These are phyloP conservation scores for Talinum fruticosum DNA, from an alignment of 148 eudicot genomes.

Conservation along the genomic window DNA sequence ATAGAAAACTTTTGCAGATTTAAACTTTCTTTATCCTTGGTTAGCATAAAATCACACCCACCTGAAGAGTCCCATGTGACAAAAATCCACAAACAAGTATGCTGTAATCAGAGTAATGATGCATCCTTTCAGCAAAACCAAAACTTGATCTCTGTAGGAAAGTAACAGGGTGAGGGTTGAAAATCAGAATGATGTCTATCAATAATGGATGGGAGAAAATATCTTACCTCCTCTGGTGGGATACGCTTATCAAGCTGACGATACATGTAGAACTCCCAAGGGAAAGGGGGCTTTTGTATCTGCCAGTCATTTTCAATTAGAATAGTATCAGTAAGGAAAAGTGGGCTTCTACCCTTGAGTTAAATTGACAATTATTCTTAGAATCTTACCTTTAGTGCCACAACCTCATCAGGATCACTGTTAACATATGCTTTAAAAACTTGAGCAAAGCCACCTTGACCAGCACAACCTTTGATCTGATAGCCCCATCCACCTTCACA, in stretches of 20 bases:
- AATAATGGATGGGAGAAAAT: constrained; percentile 15
- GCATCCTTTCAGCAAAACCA: constrained; percentile 78
- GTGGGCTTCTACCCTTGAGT: background rate
- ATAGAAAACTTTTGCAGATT: constrained; percentile 11
- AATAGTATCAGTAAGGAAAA: background rate
- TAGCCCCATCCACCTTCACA: constrained; percentile 68
- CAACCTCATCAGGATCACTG: constrained; percentile 65
- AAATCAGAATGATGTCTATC: background rate
- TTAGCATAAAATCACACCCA: constrained; percentile 27
- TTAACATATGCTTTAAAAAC: constrained; percentile 75
- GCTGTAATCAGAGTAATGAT: constrained; percentile 82
- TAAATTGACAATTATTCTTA: background rate
- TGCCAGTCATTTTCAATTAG: constrained; percentile 32
- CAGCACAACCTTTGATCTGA: constrained; percentile 87
- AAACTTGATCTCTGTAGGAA: constrained; percentile 64
- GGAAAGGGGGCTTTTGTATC: constrained; percentile 90
- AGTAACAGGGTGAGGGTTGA: constrained; percentile 15
- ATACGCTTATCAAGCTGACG: constrained; percentile 81
- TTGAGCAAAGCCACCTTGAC: constrained; percentile 89
- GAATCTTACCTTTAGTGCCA: constrained; percentile 95
- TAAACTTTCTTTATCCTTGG: background rate
- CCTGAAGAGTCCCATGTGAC: constrained; percentile 92
- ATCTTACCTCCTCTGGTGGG: constrained; percentile 54
- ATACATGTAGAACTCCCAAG: constrained; percentile 97
- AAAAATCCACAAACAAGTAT: constrained; percentile 79